Conservation (phyloP, 2,329 filamentous ascomycete genomes). For the Rhynchosporium graminicola region DNA sequence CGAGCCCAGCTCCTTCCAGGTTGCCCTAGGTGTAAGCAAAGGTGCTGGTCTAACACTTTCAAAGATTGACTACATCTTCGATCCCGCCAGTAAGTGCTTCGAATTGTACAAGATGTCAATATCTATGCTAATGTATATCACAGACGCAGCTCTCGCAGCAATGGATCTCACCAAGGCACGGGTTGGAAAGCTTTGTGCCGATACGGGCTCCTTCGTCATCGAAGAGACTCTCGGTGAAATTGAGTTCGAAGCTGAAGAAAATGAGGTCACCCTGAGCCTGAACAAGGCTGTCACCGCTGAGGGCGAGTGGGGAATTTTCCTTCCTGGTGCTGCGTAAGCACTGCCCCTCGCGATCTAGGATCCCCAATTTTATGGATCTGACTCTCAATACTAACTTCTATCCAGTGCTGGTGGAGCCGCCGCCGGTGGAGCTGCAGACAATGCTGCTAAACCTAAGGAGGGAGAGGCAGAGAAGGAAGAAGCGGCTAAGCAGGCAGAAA, state of each 20-base stretch:
- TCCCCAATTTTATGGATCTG: not conserved
- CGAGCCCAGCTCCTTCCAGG: constrained; percentile 43
- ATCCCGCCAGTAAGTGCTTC: constrained; percentile 40
- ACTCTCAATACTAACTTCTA: no score
- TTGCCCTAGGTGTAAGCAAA: constrained; percentile 40
- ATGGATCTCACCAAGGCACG: constrained; percentile 43
- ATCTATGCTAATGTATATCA: not conserved
- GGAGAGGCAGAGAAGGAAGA: not conserved
- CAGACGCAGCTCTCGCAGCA: constrained; percentile 33
- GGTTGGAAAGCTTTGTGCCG: constrained; percentile 42
- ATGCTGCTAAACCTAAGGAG: constrained; percentile 1
- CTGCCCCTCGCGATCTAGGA: not conserved
- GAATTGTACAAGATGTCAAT: no score
- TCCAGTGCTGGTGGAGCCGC: not conserved
- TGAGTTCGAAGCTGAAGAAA: constrained; percentile 48
- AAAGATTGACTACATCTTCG: constrained; percentile 46
- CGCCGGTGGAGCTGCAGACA: not conserved
- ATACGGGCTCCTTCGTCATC: constrained; percentile 43
- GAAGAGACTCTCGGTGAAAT: constrained; percentile 43
- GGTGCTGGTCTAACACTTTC: constrained; percentile 41
- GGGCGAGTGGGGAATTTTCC: constrained; percentile 30
- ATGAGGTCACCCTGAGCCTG: constrained; percentile 39
- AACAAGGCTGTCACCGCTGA: constrained; percentile 23
- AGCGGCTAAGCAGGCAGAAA: not conserved
- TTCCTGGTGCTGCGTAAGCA: constrained; percentile 6